Evolutionary conservation across 2,329 filamentous ascomycete species (phyloP).

Genomic region (Aspergillus transmontanensis): DNA sequence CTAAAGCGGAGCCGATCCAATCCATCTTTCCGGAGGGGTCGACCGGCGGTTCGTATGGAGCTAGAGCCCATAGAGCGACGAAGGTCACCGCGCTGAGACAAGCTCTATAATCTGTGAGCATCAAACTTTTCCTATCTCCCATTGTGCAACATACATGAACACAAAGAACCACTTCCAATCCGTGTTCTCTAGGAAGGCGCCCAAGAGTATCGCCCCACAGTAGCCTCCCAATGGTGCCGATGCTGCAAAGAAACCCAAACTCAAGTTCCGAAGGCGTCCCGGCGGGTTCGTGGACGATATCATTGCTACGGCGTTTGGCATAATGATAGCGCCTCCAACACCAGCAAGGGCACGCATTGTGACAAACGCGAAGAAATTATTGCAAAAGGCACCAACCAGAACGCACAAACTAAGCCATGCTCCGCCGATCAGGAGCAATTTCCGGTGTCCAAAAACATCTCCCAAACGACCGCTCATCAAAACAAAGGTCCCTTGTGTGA

Average conservation of each 20-base stretch:
- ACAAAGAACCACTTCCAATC: conserved; percentile 49
- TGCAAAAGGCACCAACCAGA: conserved; percentile 53
- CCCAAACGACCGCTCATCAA: conserved; percentile 60
- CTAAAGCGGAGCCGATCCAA: conserved; percentile 45
- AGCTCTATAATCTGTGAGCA: conserved; percentile 16
- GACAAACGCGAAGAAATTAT: conserved; percentile 46
- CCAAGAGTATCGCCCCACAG: conserved; percentile 46
- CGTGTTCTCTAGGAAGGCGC: conserved; percentile 39
- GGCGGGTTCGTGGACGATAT: conserved; percentile 53
- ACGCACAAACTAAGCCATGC: conserved; percentile 59
- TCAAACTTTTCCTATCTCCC: neutral
- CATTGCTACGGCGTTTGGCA: conserved; percentile 57
- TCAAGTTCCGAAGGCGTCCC: conserved; percentile 49
- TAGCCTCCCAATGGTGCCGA: conserved; percentile 51
- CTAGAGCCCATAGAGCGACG: conserved; percentile 28
- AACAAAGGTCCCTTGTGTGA: conserved; percentile 61
- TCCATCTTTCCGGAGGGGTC: conserved; percentile 44
- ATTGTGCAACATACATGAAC: conserved; percentile 32
- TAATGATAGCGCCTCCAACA: conserved; percentile 54
- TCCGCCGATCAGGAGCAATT: conserved; percentile 57
- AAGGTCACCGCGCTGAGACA: conserved; percentile 28
- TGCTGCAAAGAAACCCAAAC: conserved; percentile 52
- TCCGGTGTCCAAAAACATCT: conserved; percentile 61
- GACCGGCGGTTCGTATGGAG: conserved; percentile 33
- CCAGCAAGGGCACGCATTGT: conserved; percentile 52